Evolutionary conservation across 202 grass and related monocot species (phyloP).

Genomic region (Zoysia matrella): DNA sequence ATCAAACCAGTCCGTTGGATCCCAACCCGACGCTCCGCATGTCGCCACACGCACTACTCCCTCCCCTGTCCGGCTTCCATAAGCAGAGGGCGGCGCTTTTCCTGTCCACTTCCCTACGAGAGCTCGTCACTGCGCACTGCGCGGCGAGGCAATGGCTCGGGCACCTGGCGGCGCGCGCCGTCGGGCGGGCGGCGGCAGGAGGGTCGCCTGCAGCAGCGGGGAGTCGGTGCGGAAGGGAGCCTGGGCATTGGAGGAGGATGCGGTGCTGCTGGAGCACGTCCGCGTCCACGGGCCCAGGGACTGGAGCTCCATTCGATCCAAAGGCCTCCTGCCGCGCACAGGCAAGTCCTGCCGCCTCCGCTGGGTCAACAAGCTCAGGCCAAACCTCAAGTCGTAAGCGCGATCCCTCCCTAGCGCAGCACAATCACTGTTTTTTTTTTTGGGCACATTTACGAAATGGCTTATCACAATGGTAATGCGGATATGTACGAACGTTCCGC

Average conservation of each 20-base stretch:
- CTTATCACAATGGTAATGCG: background rate
- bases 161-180: slow-evolving; percentile 26
- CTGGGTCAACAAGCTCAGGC: slow-evolving; percentile 83
- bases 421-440: background rate
- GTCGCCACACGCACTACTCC: slow-evolving; percentile 26
- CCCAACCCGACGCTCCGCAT: background rate
- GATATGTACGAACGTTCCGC: background rate
- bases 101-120: background rate
- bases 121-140: background rate
- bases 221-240: slow-evolving; percentile 56
- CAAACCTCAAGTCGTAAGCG: slow-evolving; percentile 69
- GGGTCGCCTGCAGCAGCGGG: background rate
- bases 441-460: background rate
- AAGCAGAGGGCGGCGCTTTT: background rate
- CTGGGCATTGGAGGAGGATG: slow-evolving; percentile 78
- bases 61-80: background rate
- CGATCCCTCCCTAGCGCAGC: background rate
- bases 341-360: slow-evolving; percentile 70
- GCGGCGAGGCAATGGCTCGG: slow-evolving; percentile 41
- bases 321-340: no score
- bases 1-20: slow-evolving; percentile 38
- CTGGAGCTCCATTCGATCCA: slow-evolving; percentile 43
- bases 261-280: slow-evolving; percentile 64
- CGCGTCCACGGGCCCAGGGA: slow-evolving; percentile 56
- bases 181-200: background rate